phyloP scores from a whole-genome alignment of 2,329 filamentous ascomycete genomes.

The Gaeumannomyces sp. region DNA sequence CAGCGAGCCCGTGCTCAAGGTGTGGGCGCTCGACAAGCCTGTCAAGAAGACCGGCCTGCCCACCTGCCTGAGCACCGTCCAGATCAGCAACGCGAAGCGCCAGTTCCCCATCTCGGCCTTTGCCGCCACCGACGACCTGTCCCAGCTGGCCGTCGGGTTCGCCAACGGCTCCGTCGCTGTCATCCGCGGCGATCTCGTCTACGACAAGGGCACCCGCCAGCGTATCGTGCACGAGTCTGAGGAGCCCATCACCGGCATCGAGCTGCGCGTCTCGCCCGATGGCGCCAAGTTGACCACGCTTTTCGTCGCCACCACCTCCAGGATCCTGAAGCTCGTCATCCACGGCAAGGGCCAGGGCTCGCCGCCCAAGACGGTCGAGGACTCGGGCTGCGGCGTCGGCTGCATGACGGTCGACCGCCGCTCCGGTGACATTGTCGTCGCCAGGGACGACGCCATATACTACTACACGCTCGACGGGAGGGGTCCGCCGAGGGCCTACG shows the following conservation, averaged over 20 bases:
- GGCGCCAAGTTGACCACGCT: conserved; percentile 59
- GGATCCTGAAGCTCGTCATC: conserved; percentile 80
- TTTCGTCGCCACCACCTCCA: conserved; percentile 85
- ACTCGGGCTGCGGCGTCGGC: conserved; percentile 82
- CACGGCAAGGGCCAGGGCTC: conserved; percentile 85
- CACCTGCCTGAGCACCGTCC: conserved; percentile 78
- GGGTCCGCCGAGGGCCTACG: conserved; percentile 83
- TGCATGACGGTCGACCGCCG: conserved; percentile 85
- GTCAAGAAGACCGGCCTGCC: conserved; percentile 92
- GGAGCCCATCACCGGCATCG: conserved; percentile 88
- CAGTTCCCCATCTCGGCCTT: conserved; percentile 96
- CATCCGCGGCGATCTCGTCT: conserved; percentile 87
- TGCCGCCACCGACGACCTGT: conserved; percentile 77
- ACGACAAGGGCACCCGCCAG: conserved; percentile 90
- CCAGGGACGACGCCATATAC: conserved; percentile 90
- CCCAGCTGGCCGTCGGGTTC: conserved; percentile 91
- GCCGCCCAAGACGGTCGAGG: conserved; percentile 80
- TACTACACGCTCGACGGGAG: conserved; percentile 82
- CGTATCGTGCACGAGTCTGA: conserved; percentile 94
- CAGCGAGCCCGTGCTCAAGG: conserved; percentile 82
- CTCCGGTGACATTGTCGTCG: conserved; percentile 83
- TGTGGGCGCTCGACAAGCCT: conserved; percentile 93
- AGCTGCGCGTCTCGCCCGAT: conserved; percentile 47
- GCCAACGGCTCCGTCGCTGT: conserved; percentile 92
- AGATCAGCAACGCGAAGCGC: conserved; percentile 82